A percentile compares a stretch with the other conserved stretches of the same genome.
Evolutionary conservation across 768 basidiomycete genomes (phyloP).

Genomic region (Kwoniella heveanensis): DNA sequence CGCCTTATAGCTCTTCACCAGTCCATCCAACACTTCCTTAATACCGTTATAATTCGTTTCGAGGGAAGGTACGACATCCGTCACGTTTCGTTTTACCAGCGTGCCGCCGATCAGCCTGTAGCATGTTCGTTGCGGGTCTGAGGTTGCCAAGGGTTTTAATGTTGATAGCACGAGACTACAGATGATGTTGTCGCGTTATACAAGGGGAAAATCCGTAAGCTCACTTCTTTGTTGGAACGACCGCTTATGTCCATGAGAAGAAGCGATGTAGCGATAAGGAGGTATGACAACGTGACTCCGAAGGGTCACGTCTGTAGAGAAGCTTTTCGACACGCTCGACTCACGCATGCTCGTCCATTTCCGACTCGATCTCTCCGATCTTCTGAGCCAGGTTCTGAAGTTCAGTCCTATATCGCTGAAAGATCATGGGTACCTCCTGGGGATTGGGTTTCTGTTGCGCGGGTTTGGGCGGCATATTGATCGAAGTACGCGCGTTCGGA

Average conservation of each 20-base stretch:
- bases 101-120: slow-evolving; percentile 95
- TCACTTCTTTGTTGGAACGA: too few relatives aligned
- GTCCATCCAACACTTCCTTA: slow-evolving; percentile 71
- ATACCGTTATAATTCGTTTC: slow-evolving; percentile 73
- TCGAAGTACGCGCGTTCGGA: background rate
- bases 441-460: slow-evolving; percentile 29
- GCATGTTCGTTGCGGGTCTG: slow-evolving; percentile 88
- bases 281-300: too few relatives aligned
- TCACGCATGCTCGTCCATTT: slow-evolving; percentile 92
- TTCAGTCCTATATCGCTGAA: slow-evolving; percentile 79
- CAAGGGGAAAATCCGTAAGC: too few relatives aligned
- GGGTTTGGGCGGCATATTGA: slow-evolving; percentile 44
- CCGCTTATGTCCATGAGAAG: too few relatives aligned
- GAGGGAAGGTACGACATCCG: slow-evolving; percentile 87
- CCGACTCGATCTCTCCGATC: slow-evolving; percentile 93
- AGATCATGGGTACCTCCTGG: slow-evolving; percentile 59
- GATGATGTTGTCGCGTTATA: too few relatives aligned
- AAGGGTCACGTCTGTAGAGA: too few relatives aligned
- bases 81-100: slow-evolving; percentile 91
- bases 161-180: slow-evolving; percentile 83
- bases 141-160: slow-evolving; percentile 74
- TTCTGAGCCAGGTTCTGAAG: slow-evolving; percentile 88
- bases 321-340: too few relatives aligned
- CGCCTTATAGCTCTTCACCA: slow-evolving; percentile 81
- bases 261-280: too few relatives aligned